phyloP scores from a whole-genome alignment of 2,329 filamentous ascomycete genomes.

The Tympanopsis confertula region DNA sequence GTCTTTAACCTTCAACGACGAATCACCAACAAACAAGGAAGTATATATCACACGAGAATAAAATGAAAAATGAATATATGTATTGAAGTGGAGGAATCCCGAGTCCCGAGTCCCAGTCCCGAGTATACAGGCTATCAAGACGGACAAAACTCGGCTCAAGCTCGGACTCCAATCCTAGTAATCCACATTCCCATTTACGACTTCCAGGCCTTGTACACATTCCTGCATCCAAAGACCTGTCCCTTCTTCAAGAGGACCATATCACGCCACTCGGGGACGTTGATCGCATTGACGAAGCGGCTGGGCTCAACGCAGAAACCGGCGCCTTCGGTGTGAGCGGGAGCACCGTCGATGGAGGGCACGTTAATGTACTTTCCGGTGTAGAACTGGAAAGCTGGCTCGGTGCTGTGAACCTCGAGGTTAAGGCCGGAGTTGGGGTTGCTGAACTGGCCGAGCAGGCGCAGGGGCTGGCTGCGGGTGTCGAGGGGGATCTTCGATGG shows the following conservation, averaged over 20 bases:
- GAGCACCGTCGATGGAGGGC: constrained; percentile 47
- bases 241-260: constrained; percentile 78
- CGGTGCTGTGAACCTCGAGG: constrained; percentile 79
- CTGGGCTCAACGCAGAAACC: constrained; percentile 90
- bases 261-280: constrained; percentile 66
- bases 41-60: too few species aligned
- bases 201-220: constrained; percentile 78
- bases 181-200: too few species aligned
- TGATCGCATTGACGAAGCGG: constrained; percentile 79
- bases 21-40: too few species aligned
- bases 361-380: constrained; percentile 78
- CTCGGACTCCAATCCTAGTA: too few species aligned
- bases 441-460: constrained; percentile 57
- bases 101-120: too few species aligned
- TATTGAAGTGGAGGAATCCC: too few species aligned
- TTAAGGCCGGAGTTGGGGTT: constrained; percentile 67
- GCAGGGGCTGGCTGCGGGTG: constrained; percentile 43
- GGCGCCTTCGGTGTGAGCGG: constrained; percentile 54
- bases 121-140: too few species aligned
- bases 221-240: constrained; percentile 67
- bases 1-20: too few species aligned
- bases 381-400: constrained; percentile 96
- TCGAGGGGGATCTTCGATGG: constrained; percentile 31
- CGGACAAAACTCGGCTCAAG: too few species aligned
- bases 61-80: too few species aligned